Evolutionary conservation across 805 yeast genomes (phyloP).

Genomic region (Jamesozyma gamospora): DNA sequence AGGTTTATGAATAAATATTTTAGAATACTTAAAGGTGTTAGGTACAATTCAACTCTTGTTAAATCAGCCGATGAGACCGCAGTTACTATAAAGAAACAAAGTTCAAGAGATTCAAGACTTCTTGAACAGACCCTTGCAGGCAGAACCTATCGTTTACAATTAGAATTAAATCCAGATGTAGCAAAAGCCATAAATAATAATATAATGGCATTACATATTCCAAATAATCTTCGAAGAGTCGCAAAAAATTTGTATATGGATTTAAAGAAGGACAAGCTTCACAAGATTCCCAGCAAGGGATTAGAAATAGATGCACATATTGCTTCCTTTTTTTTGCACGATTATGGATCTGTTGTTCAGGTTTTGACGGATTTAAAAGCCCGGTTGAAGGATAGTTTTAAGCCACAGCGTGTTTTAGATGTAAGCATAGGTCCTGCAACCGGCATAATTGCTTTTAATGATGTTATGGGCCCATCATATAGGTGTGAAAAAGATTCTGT

Average conservation of each 20-base stretch:
- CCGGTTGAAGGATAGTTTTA: constrained; percentile 39
- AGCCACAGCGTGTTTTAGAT: constrained; percentile 61
- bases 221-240: constrained; percentile 52
- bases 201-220: constrained; percentile 49
- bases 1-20: neutral
- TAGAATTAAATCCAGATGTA: constrained; percentile 47
- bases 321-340: constrained; percentile 70
- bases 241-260: constrained; percentile 48
- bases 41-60: neutral
- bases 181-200: constrained; percentile 53
- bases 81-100: neutral
- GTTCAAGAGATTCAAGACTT: constrained; percentile 31
- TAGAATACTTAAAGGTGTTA: neutral
- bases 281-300: constrained; percentile 35
- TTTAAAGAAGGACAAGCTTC: constrained; percentile 45
- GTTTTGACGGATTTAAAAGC: constrained; percentile 56
- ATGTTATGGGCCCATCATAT: constrained; percentile 54
- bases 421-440: constrained; percentile 88
- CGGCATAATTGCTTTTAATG: constrained; percentile 82
- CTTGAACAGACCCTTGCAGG: constrained; percentile 50
- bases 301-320: constrained; percentile 70
- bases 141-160: constrained; percentile 38
- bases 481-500: constrained; percentile 54
- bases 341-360: constrained; percentile 60
- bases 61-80: neutral